Conservation (phyloP, 2,329 filamentous ascomycete species). For the Fusarium humuli region DNA sequence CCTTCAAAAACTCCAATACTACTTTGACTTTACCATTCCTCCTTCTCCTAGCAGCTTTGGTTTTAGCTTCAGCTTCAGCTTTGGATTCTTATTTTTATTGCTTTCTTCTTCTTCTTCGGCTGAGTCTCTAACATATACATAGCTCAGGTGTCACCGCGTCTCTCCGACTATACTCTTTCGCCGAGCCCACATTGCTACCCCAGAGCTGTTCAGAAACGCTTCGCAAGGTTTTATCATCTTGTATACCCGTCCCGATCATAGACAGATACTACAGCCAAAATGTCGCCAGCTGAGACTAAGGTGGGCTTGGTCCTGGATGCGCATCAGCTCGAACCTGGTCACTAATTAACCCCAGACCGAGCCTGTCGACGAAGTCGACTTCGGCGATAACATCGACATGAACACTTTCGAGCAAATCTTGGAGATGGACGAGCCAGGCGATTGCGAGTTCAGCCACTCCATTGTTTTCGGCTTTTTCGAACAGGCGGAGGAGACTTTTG, state of each 20-base stretch:
- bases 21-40: not conserved
- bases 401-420: slow-evolving; percentile 93
- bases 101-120: slow-evolving; percentile 13
- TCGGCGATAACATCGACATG: slow-evolving; percentile 81
- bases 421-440: slow-evolving; percentile 95
- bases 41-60: slow-evolving; percentile 13
- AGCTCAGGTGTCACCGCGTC: slow-evolving; percentile 20
- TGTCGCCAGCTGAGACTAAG: slow-evolving; percentile 51
- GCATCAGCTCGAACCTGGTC: not conserved
- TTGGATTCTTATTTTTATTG: slow-evolving; percentile 13
- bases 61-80: slow-evolving; percentile 10
- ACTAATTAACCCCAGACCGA: slow-evolving; percentile 51
- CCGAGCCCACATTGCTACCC: slow-evolving; percentile 24
- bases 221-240: slow-evolving; percentile 9
- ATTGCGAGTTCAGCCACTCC: slow-evolving; percentile 86
- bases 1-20: slow-evolving; percentile 12
- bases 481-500: slow-evolving; percentile 88
- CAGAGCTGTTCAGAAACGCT: slow-evolving; percentile 21
- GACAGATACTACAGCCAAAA: slow-evolving; percentile 36
- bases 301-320: slow-evolving; percentile 42
- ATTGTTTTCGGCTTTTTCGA: slow-evolving; percentile 95
- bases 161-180: slow-evolving; percentile 13
- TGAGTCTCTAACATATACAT: slow-evolving; percentile 23
- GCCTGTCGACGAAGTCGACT: slow-evolving; percentile 63
- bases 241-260: slow-evolving; percentile 21